These are phyloP conservation scores for Chalaropsis thielavioides DNA, from an alignment of 2,329 filamentous ascomycete species.

Conservation along the genomic window DNA sequence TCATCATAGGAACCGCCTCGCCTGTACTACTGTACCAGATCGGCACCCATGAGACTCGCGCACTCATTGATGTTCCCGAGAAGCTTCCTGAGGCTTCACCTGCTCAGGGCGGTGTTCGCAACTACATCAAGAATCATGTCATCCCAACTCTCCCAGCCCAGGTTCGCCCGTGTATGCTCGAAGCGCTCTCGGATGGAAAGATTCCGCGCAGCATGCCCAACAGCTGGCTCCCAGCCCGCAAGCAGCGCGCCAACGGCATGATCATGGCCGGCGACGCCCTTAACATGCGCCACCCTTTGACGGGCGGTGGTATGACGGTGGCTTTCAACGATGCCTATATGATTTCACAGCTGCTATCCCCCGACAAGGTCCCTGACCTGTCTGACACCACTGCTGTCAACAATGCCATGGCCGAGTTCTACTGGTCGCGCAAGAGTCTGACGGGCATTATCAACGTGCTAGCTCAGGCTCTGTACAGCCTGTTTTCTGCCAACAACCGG, in stretches of 20 bases:
- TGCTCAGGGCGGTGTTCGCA: conserved; percentile 67
- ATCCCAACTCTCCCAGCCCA: conserved; percentile 60
- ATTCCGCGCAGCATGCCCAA: conserved; percentile 85
- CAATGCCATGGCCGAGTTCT: conserved; percentile 57
- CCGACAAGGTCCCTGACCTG: conserved; percentile 52
- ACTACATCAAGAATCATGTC: conserved; percentile 66
- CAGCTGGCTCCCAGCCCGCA: conserved; percentile 69
- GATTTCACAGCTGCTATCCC: conserved; percentile 58
- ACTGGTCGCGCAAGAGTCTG: conserved; percentile 72
- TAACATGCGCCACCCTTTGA: conserved; percentile 99
- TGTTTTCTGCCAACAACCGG: conserved; percentile 74
- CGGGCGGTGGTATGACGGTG: conserved; percentile 95
- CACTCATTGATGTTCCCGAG: conserved; percentile 74
- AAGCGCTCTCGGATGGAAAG: conserved; percentile 62
- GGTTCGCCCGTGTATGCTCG: conserved; percentile 58
- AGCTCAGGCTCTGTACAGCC: conserved; percentile 80
- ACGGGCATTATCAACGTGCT: conserved; percentile 92
- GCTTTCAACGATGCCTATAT: conserved; percentile 84
- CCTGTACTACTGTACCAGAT: conserved; percentile 95
- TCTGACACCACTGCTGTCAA: conserved; percentile 52
- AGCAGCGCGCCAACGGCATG: conserved; percentile 45
- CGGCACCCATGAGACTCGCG: conserved; percentile 82
- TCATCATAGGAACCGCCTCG: conserved; percentile 60
- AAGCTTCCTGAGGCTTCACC: conserved; percentile 58
- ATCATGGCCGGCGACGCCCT: conserved; percentile 83